Percentiles rank a stretch among this genome's conserved stretches.
phyloP scores from a whole-genome alignment of 208 protist genomes.

The Tetramitus jugosus region DNA sequence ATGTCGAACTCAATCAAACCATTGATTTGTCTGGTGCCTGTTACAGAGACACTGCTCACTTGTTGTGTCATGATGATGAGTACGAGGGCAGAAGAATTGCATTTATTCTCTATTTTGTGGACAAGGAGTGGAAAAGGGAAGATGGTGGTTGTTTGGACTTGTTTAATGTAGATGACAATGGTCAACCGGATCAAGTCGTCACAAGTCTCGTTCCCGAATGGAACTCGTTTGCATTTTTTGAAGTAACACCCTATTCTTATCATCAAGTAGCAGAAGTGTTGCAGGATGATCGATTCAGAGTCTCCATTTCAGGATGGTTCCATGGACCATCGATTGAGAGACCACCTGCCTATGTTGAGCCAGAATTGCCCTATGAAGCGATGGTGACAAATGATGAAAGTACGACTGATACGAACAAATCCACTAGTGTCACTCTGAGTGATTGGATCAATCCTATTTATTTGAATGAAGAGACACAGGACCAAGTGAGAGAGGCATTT shows the following conservation, averaged over 20 bases:
- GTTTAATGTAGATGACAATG: neutral
- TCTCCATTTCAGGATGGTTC: conserved; percentile 23
- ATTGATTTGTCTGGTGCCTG: conserved; percentile 25
- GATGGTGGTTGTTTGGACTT: conserved; percentile 25
- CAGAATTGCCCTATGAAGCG: neutral
- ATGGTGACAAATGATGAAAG: too few species aligned
- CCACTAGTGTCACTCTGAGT: neutral
- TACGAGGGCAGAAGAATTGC: conserved; percentile 16
- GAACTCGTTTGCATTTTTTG: conserved; percentile 17
- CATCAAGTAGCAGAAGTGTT: conserved; percentile 23
- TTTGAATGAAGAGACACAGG: neutral
- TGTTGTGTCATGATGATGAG: conserved; percentile 28
- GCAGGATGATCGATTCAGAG: neutral
- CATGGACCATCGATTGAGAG: conserved; percentile 8
- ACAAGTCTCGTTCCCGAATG: neutral
- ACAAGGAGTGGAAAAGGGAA: neutral
- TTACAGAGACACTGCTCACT: conserved; percentile 20
- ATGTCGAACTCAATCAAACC: neutral
- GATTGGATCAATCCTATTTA: neutral
- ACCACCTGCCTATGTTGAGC: neutral
- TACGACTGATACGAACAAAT: neutral
- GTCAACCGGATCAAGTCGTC: neutral
- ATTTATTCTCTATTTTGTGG: conserved; percentile 24
- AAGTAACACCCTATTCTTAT: neutral
- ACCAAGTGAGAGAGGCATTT: neutral